A percentile compares a stretch with the other conserved stretches of the same genome.
phyloP scores from a whole-genome alignment of 2,329 filamentous ascomycete genomes.

The Penicillium decumbens region DNA sequence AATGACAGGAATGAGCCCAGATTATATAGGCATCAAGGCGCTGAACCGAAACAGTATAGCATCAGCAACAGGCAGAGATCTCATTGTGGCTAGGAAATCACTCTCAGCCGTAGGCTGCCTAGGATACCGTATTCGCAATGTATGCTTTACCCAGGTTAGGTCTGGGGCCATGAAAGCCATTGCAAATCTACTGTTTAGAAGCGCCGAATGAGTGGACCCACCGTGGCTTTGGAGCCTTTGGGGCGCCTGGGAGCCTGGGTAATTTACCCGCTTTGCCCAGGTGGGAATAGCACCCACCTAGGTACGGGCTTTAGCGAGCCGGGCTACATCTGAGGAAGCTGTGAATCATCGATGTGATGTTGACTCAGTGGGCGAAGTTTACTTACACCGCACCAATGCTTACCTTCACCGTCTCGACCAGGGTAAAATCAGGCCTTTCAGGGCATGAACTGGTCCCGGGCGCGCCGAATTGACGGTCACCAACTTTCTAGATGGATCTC shows the following conservation, averaged over 20 bases:
- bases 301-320: neutral
- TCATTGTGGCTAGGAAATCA: constrained; percentile 7
- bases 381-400: constrained; percentile 9
- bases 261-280: constrained; percentile 6
- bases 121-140: constrained; percentile 15
- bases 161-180: constrained; percentile 7
- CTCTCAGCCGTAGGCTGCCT: constrained; percentile 18
- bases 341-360: constrained; percentile 9
- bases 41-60: neutral
- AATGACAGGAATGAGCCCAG: constrained; percentile 1
- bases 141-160: constrained; percentile 6
- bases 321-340: neutral
- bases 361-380: constrained; percentile 13
- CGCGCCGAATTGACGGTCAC: constrained; percentile 17
- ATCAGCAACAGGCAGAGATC: constrained; percentile 7
- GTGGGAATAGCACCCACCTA: constrained; percentile 1
- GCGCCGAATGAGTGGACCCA: neutral
- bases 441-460: constrained; percentile 1
- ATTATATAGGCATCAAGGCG: constrained; percentile 4
- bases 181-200: neutral
- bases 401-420: constrained; percentile 10
- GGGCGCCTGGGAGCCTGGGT: neutral
- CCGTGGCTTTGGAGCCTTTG: neutral
- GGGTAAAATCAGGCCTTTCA: constrained; percentile 4
- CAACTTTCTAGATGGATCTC: neutral